Base-by-base conservation (phyloP, 2,329 filamentous ascomycete genomes). In the Talaromyces amestolkiae region DNA sequence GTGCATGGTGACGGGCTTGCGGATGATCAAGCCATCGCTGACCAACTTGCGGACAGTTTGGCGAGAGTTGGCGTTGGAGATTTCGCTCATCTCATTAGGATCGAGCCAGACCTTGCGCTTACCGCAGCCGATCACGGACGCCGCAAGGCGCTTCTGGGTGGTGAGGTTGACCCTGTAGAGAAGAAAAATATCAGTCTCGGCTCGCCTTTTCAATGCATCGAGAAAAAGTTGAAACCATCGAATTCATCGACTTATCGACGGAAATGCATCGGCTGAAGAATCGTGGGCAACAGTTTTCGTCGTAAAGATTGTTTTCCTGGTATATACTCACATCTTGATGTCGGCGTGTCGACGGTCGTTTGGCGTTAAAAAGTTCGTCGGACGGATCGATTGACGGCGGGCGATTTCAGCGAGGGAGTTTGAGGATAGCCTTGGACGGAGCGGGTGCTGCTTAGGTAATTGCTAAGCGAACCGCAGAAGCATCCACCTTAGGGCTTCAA, bases 41-140 rank as follows among this genome's bases (percentile, higher is more conserved):
- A 98, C 90, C 84, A 99, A 92, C 89, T 99, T 99, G 87, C 96
- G 94, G 89, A 99, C 91, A 77, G 94, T 97, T 88, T 98, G 94
- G 80, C 95, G 94, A 79, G 94, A 98, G 91, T 99, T 99, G 90
- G 95, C 95, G 85, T 97, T 98, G 87, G 91, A 93, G 87, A 99
- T 99, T 86, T 99, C 95, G 88, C 85, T 95, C 86, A 93, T 89
- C 88, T 99, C 95, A 84, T 96, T 98, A 84, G 95, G 95, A 86
- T 99, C 95, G 82, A 99, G 93, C 95, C 95, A 99, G 86, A 99
- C 96, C 92, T 99, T 99, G 90, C 94, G 92, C 91, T 99, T 90
- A 83, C 95, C 95, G 87, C 92, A 96, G 88, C 93, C 93, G 83
- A 97, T 92, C 84, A 99, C 95, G 85, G 94, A 91, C 81, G 95